Evolutionary conservation across 2,329 filamentous ascomycete genomes (phyloP), one percentile per base, ranked within the genome.

Genomic region (Ophiocordyceps camponoti-saundersi): DNA sequence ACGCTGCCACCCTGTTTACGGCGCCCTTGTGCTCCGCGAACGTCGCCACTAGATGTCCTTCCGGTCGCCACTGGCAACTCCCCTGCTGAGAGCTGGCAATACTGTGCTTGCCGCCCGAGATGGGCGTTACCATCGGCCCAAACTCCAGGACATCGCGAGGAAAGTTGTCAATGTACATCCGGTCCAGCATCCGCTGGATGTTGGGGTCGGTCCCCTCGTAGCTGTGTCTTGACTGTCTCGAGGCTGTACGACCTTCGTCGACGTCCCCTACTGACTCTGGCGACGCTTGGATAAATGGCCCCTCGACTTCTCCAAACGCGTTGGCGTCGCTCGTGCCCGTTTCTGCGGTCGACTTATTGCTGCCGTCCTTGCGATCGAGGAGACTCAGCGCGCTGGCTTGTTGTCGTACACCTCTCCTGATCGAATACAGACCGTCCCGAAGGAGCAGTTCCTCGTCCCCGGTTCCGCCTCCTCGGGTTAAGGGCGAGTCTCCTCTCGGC

Each of bases 11-110:
- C 11, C 89, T 79, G 57, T 84, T 95, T 52, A 96, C 78, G 8
- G 85, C 77, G 0, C 79, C 86, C 26, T 73, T 80, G 59, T 98
- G 92, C 60, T 98, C 92, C 1, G 85, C 79, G 57, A 96, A 88
- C 1, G 86, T 86, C 2, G 89, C 87, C 20, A 96, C 82, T 10
- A 96, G 71, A 46, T 79, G 81, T 2, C 92, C 89, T 47, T 80
- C 77, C 0, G 92, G 92, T 52, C 79, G 81, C 92, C 92, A 98
- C 2, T 61, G 58, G 16, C 58, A 77, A 32, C 80, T 61, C 6
- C 60, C 45, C 54, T 56, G 49, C 30, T 58, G 57, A 21, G 67
- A 64, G 49, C 72, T 75, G 23, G 73, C 69, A 32, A 69, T 72
- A 46, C 68, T 71, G 46, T 65, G 61, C 55, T 72, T 78, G 36